phyloP scores from a whole-genome alignment of 2,329 filamentous ascomycete genomes.

The Talaromyces funiculosus region DNA sequence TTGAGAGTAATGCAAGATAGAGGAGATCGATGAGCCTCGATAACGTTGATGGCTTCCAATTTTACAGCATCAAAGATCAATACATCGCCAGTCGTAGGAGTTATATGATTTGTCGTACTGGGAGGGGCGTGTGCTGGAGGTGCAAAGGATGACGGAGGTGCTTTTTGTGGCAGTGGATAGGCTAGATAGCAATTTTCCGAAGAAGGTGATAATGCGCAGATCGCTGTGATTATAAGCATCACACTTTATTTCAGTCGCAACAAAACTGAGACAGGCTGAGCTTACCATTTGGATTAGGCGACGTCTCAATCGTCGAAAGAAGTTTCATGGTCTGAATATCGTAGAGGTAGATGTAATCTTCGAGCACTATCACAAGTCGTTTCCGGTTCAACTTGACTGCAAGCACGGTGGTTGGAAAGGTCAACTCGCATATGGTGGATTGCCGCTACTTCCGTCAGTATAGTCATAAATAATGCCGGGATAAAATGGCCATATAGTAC shows the following conservation, averaged over 20 bases:
- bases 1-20: conserved; percentile 88
- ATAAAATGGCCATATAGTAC: conserved; percentile 40
- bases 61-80: conserved; percentile 86
- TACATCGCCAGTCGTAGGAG: conserved; percentile 84
- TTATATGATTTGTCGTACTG: conserved; percentile 58
- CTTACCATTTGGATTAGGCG: conserved; percentile 74
- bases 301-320: conserved; percentile 85
- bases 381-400: conserved; percentile 93
- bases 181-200: conserved; percentile 95
- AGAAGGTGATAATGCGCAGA: conserved; percentile 87
- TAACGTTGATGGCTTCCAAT: conserved; percentile 87
- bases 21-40: conserved; percentile 89
- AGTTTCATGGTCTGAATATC: conserved; percentile 99
- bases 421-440: conserved; percentile 95
- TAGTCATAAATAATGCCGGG: neutral
- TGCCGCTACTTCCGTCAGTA: conserved; percentile 47
- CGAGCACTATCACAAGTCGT: conserved; percentile 83
- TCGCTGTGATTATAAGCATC: conserved; percentile 48
- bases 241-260: neutral
- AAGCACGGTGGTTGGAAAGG: conserved; percentile 92
- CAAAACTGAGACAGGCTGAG: neutral
- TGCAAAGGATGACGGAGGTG: conserved; percentile 47
- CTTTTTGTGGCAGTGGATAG: conserved; percentile 74
- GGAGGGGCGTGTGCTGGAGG: conserved; percentile 80
- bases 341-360: conserved; percentile 96